A percentile compares a stretch with the other conserved stretches of the same genome.
Evolutionary conservation across 2,329 filamentous ascomycete species (phyloP).

Genomic region (Periconia macrospinosa): DNA sequence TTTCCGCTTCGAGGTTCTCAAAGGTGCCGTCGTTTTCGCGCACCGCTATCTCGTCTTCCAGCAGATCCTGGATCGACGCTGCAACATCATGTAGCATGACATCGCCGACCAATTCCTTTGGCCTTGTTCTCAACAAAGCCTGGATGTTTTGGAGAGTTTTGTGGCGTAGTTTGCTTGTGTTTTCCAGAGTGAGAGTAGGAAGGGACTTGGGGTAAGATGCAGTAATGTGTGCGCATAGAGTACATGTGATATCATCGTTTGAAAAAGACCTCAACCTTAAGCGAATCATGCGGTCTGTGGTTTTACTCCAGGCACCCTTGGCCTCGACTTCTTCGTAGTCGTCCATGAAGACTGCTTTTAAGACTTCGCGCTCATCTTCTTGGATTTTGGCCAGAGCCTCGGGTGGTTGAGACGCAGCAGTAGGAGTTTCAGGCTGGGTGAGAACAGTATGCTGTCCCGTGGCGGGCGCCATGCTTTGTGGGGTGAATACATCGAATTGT

Average conservation of each 20-base stretch:
- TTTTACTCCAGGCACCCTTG: slow-evolving; percentile 84
- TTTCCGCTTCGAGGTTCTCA: slow-evolving; percentile 86
- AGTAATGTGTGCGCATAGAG: slow-evolving; percentile 78
- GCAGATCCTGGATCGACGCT: slow-evolving; percentile 64
- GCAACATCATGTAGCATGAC: slow-evolving; percentile 68
- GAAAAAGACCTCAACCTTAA: slow-evolving; percentile 74
- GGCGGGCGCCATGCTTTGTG: slow-evolving; percentile 26
- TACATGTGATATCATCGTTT: slow-evolving; percentile 70
- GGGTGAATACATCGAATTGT: slow-evolving; percentile 34
- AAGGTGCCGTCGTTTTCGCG: slow-evolving; percentile 75
- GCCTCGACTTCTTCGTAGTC: slow-evolving; percentile 78
- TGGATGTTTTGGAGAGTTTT: slow-evolving; percentile 72
- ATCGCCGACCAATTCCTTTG: slow-evolving; percentile 64
- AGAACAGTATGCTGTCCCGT: slow-evolving; percentile 29
- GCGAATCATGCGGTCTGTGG: slow-evolving; percentile 77
- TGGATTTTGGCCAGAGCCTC: slow-evolving; percentile 79
- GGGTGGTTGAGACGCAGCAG: slow-evolving; percentile 44
- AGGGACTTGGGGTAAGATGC: slow-evolving; percentile 88
- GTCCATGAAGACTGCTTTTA: slow-evolving; percentile 86
- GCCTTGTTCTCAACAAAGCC: slow-evolving; percentile 68
- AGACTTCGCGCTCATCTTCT: slow-evolving; percentile 80
- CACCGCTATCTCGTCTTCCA: slow-evolving; percentile 83
- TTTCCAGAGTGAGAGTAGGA: slow-evolving; percentile 71
- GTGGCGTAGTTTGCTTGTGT: slow-evolving; percentile 66
- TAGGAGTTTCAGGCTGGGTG: slow-evolving; percentile 34